These are phyloP conservation scores for Boletus speciosus DNA, from an alignment of 768 basidiomycete genomes.

Conservation along the genomic window DNA sequence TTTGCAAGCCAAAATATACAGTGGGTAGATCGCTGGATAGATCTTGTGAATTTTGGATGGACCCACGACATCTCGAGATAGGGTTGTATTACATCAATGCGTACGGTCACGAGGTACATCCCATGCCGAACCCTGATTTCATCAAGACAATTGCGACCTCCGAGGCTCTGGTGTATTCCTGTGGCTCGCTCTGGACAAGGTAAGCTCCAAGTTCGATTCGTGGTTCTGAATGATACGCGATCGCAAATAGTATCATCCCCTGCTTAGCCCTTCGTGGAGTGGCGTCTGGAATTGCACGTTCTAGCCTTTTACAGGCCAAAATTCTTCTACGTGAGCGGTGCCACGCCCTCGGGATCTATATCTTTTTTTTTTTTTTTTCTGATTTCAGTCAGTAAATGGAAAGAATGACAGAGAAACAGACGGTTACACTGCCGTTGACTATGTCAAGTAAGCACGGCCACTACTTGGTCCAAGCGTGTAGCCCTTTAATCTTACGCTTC, in stretches of 20 bases:
- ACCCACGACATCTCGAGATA: slow-evolving; percentile 27
- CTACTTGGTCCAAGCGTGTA: slow-evolving; percentile 2
- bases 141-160: slow-evolving; percentile 56
- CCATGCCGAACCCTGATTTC: slow-evolving; percentile 80
- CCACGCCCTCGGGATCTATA: neutral
- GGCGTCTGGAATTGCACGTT: slow-evolving; percentile 71
- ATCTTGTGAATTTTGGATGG: slow-evolving; percentile 6
- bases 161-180: slow-evolving; percentile 82
- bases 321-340: slow-evolving; percentile 70
- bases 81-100: slow-evolving; percentile 87
- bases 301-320: slow-evolving; percentile 69
- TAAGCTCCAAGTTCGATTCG: slow-evolving; percentile 26
- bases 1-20: slow-evolving; percentile 57
- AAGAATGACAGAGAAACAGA: slow-evolving; percentile 89
- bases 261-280: slow-evolving; percentile 85
- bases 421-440: slow-evolving; percentile 80
- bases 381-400: slow-evolving; percentile 63
- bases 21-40: slow-evolving; percentile 42
- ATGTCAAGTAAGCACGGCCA: slow-evolving; percentile 56
- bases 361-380: neutral
- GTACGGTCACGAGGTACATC: slow-evolving; percentile 90
- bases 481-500: slow-evolving; percentile 7
- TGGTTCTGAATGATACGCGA: slow-evolving; percentile 2
- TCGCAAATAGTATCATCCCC: slow-evolving; percentile 68
- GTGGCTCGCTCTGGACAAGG: slow-evolving; percentile 95